Percentiles rank a stretch among this genome's conserved stretches.
phyloP scores from a whole-genome alignment of 305 asterid species.

The Ilex paraguariensis region DNA sequence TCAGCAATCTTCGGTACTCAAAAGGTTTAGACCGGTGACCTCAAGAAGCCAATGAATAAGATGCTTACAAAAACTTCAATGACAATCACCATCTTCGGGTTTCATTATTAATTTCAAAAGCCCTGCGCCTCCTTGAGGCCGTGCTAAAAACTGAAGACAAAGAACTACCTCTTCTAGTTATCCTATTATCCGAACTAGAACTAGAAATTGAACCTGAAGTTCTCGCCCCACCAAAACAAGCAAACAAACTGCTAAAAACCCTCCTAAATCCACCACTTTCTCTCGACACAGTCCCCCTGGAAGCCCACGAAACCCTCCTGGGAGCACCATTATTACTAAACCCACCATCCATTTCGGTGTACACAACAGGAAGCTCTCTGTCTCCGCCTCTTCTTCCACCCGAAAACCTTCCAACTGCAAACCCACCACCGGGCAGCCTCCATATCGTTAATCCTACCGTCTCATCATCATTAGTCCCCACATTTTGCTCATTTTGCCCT shows the following conservation, averaged over 20 bases:
- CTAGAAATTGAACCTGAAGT: conserved; percentile 28
- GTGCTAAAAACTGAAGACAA: conserved; percentile 54
- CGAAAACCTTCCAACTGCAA: background rate
- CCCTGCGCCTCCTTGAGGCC: conserved; percentile 51
- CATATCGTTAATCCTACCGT: background rate
- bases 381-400: background rate
- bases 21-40: background rate
- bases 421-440: conserved; percentile 1
- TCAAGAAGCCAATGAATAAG: conserved; percentile 1
- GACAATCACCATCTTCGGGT: conserved; percentile 40
- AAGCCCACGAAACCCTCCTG: conserved; percentile 79
- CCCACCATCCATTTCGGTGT: background rate
- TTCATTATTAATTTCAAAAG: conserved; percentile 36
- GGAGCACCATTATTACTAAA: conserved; percentile 19
- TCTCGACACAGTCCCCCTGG: conserved; percentile 55
- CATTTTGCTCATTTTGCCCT: conserved; percentile 19
- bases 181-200: conserved; percentile 56
- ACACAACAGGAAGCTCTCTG: background rate
- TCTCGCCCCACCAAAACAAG: conserved; percentile 65
- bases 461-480: background rate
- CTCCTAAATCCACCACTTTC: conserved; percentile 64
- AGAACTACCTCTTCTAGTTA: conserved; percentile 37
- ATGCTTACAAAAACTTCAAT: too few species aligned
- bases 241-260: conserved; percentile 42
- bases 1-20: background rate